Evolutionary conservation across 345 rosid species (phyloP).

Genomic region (Linum tenue): DNA sequence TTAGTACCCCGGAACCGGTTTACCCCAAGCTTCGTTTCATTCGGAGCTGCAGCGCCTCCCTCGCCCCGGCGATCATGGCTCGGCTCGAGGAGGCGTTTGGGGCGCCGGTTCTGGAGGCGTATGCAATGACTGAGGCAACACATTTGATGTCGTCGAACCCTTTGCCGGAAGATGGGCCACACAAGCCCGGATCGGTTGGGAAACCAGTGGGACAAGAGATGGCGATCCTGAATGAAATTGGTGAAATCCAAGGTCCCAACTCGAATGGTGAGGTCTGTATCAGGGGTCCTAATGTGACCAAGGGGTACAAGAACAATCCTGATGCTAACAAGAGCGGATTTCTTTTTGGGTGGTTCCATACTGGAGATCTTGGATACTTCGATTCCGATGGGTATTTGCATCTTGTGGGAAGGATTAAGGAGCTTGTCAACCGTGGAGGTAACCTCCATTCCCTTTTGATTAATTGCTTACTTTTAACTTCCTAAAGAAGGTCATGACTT

Average conservation of each 20-base stretch:
- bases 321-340: constrained; percentile 76
- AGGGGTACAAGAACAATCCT: constrained; percentile 82
- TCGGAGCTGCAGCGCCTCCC: constrained; percentile 81
- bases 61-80: constrained; percentile 62
- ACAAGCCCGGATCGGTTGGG: constrained; percentile 82
- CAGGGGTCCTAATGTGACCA: constrained; percentile 83
- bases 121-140: constrained; percentile 88
- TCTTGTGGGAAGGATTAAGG: constrained; percentile 91
- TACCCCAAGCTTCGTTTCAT: constrained; percentile 74
- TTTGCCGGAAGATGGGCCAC: constrained; percentile 64
- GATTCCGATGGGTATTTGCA: constrained; percentile 82
- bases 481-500: constrained; percentile 6
- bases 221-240: constrained; percentile 61
- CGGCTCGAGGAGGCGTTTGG: constrained; percentile 72
- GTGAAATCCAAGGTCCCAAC: constrained; percentile 37
- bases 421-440: constrained; percentile 98
- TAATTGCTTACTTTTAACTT: constrained; percentile 3
- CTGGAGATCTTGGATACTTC: constrained; percentile 70
- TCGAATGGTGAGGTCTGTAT: constrained; percentile 71
- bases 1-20: constrained; percentile 39
- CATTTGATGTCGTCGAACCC: constrained; percentile 81
- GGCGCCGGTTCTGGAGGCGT: constrained; percentile 83
- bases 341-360: constrained; percentile 89
- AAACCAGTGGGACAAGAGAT: constrained; percentile 76
- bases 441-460: background rate